phyloP scores from a whole-genome alignment of 2,329 filamentous ascomycete genomes.

The Fusarium sp. region DNA sequence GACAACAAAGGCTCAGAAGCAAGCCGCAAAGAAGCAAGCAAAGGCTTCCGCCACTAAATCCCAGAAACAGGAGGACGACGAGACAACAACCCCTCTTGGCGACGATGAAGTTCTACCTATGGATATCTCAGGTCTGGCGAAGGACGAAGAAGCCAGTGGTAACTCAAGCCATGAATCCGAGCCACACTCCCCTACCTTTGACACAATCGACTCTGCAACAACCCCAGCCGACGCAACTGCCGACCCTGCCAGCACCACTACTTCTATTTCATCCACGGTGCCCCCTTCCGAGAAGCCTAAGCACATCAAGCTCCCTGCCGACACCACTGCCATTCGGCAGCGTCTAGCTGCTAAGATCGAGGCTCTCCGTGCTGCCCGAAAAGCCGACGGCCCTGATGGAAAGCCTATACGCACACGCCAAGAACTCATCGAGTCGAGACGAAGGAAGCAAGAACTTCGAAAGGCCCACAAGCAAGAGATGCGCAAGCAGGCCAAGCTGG shows the following conservation, averaged over 20 bases:
- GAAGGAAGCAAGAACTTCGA: slow-evolving; percentile 87
- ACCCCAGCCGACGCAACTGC: slow-evolving; percentile 54
- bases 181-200: slow-evolving; percentile 66
- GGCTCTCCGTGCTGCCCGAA: slow-evolving; percentile 84
- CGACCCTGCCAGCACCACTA: slow-evolving; percentile 70
- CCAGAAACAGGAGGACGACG: slow-evolving; percentile 39
- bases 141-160: slow-evolving; percentile 61
- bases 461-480: slow-evolving; percentile 91
- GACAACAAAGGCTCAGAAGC: slow-evolving; percentile 45
- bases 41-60: slow-evolving; percentile 33
- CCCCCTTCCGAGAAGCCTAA: slow-evolving; percentile 73
- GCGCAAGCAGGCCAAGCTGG: slow-evolving; percentile 80
- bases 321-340: slow-evolving; percentile 80
- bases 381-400: slow-evolving; percentile 86
- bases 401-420: slow-evolving; percentile 84
- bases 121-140: slow-evolving; percentile 50
- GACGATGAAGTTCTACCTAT: slow-evolving; percentile 44
- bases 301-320: slow-evolving; percentile 75
- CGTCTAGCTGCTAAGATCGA: slow-evolving; percentile 87
- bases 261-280: slow-evolving; percentile 77
- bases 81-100: slow-evolving; percentile 16
- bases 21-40: slow-evolving; percentile 49
- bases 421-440: slow-evolving; percentile 90
- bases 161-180: slow-evolving; percentile 67
- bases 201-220: slow-evolving; percentile 62